Base-by-base conservation (phyloP, 495 filamentous ascomycete species). In the Aspergillus incahuasiensis region DNA sequence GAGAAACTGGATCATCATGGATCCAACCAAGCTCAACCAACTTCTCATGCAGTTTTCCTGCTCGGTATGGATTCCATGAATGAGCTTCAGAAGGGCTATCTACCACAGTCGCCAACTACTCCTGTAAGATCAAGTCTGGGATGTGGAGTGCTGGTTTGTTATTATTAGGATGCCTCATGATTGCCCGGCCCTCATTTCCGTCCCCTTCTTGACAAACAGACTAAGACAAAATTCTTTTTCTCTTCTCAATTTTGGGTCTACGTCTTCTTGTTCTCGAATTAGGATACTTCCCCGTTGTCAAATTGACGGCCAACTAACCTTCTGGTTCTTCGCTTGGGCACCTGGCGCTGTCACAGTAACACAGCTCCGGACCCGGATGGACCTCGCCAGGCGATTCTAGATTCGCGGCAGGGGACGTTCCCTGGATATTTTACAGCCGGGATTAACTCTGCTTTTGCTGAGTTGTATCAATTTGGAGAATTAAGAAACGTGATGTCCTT, bases 1-100 rank as follows among this genome's bases (percentile, higher is more conserved):
- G 13, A 52, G 34, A 52, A 51, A 30, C 18, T 52, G 48, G 48
- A 24, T 32, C 46, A 52, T 45, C 20, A 12, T 52, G 48, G 48
- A 24, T 32, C 46, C 39, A 43, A 16, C 48, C 21, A 41, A 32
- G 21, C 48, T 47, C 21, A 34, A 21, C 46, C 50, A 32, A 39
- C 21, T 45, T 24, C 21, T 15, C 2, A n/a, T 45, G 20, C 13
- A 15, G 20, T 25, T 45, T 13, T 25, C 9, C 43, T 45, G 22
- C 22, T 28, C 22, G 43, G 43, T 45, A 45, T 1, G 16, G 43
- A 44, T 25, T 45, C 43, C 21, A 13, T 24, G 21, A 45, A 45
- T 45, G 22, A 45, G 43, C 20, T 3, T 5, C 12, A 13, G 28
- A 45, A 28, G 22, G 15, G 2, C 2, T 28, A 18, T 16, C n/a